Conservation (phyloP, 805 yeast species). For the Candida golubevii region DNA sequence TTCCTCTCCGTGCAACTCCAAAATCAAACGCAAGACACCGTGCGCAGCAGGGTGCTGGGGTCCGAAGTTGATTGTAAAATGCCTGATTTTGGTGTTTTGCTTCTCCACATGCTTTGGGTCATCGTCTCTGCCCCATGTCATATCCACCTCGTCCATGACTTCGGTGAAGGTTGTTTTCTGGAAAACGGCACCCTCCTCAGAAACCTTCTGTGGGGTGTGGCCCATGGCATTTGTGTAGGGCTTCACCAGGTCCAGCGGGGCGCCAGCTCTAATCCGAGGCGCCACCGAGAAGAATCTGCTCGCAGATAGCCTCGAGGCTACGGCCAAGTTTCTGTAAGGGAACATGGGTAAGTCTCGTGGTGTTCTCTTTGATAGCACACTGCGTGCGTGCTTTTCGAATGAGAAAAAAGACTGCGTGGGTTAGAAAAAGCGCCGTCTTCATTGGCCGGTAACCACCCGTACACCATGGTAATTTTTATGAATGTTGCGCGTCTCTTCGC, state of each 20-base stretch:
- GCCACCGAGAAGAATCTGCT: constrained; percentile 18
- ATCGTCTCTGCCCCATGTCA: constrained; percentile 42
- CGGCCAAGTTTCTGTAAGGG: constrained; percentile 17
- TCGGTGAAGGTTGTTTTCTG: constrained; percentile 43
- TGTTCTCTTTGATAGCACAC: background rate
- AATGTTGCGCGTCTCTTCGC: too few species aligned
- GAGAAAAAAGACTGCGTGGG: constrained; percentile 14
- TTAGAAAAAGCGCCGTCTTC: constrained; percentile 14
- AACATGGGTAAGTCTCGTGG: constrained; percentile 9
- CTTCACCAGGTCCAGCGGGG: constrained; percentile 25
- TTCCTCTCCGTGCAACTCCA: constrained; percentile 87
- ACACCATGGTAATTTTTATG: constrained; percentile 1
- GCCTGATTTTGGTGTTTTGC: constrained; percentile 61
- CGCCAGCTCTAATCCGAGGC: constrained; percentile 15
- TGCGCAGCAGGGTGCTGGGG: constrained; percentile 96
- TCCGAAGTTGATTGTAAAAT: constrained; percentile 85
- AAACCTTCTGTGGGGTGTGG: constrained; percentile 30
- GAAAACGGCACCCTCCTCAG: constrained; percentile 29
- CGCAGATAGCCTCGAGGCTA: constrained; percentile 11
- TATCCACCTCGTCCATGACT: constrained; percentile 42
- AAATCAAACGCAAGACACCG: constrained; percentile 81
- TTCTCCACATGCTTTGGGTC: constrained; percentile 40
- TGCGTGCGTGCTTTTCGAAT: background rate
- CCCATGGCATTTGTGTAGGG: constrained; percentile 38
- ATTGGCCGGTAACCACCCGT: constrained; percentile 17